Conservation (phyloP, 345 rosid genomes). For the Turritis glabra region DNA sequence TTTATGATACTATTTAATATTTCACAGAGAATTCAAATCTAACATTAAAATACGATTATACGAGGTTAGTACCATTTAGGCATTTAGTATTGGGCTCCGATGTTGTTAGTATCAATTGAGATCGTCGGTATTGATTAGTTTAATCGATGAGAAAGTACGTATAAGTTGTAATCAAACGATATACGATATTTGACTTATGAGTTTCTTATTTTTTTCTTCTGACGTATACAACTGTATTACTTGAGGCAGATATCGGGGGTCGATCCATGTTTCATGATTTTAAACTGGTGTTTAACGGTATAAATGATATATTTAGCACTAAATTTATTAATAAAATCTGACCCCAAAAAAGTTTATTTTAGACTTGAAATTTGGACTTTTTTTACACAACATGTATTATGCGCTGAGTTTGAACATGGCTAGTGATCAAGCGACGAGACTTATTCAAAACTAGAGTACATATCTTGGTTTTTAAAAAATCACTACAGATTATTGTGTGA, state of each 20-base stretch:
- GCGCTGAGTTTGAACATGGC: too few relatives aligned
- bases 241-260: not conserved
- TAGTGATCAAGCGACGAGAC: not conserved
- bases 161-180: not conserved
- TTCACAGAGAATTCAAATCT: not conserved
- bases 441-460: too few relatives aligned
- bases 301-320: not conserved
- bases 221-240: not conserved
- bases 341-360: not conserved
- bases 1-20: not conserved
- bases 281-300: not conserved
- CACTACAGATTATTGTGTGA: not conserved
- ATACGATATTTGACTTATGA: not conserved
- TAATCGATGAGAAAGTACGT: not conserved
- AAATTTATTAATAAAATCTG: not conserved
- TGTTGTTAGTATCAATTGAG: not conserved
- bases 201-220: not conserved
- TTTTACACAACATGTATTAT: not conserved
- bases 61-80: constrained; percentile 33
- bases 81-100: not conserved
- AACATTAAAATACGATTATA: not conserved
- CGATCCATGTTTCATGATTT: not conserved
- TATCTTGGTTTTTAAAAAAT: too few relatives aligned
- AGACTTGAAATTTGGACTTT: not conserved
- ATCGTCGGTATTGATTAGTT: constrained; percentile 2